phyloP scores from a whole-genome alignment of 148 eudicot species.

The Amaranthus hypochondriacus region DNA sequence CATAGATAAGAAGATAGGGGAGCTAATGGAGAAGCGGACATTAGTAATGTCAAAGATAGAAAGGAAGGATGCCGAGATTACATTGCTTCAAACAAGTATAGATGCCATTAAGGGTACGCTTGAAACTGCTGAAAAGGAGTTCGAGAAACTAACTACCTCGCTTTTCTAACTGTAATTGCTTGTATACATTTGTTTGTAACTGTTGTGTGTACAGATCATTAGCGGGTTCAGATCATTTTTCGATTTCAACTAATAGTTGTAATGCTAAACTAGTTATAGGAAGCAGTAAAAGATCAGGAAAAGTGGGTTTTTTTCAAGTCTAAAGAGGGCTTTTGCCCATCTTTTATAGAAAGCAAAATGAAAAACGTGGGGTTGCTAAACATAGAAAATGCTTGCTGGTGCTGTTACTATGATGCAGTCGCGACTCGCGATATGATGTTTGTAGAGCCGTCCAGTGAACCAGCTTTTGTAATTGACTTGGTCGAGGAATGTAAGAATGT shows the following conservation, averaged over 20 bases:
- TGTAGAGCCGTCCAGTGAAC: not conserved
- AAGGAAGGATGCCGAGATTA: conserved; percentile 33
- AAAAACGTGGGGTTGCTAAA: not conserved
- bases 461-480: conserved; percentile 3
- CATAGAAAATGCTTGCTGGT: not conserved
- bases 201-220: conserved; percentile 20
- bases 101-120: conserved; percentile 21
- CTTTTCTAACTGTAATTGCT: conserved; percentile 23
- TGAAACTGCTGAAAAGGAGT: conserved; percentile 27
- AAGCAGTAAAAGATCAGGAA: not conserved
- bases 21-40: conserved; percentile 37
- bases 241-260: conserved; percentile 12
- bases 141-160: conserved; percentile 32
- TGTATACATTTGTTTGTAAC: conserved; percentile 15
- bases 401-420: conserved; percentile 4
- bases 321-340: not conserved
- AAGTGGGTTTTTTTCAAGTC: not conserved
- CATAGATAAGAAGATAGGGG: conserved; percentile 39
- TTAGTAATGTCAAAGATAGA: conserved; percentile 34
- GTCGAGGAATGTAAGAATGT: not conserved
- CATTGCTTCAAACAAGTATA: conserved; percentile 23
- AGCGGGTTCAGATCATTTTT: conserved; percentile 1
- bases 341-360: not conserved
- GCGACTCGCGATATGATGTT: not conserved
- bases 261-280: conserved; percentile 22